Conservation (phyloP, 495 filamentous ascomycete species). For the Annulohypoxylon maeteangense region DNA sequence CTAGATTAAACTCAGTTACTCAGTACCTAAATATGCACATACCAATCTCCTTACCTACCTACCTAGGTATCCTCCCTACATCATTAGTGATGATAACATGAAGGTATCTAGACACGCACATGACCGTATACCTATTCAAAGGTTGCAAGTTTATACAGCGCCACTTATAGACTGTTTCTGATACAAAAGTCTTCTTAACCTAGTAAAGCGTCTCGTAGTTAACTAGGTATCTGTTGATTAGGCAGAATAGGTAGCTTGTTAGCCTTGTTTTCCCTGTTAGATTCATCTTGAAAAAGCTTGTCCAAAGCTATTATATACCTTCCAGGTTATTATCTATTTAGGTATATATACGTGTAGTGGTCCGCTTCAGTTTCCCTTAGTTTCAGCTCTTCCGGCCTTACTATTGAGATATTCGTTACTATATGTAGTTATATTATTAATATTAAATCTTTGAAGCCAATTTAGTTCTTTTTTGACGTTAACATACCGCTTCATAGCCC, state of each 20-base stretch:
- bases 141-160: background rate
- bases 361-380: background rate
- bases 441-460: background rate
- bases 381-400: constrained; percentile 25
- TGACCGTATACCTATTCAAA: background rate
- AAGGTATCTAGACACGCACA: background rate
- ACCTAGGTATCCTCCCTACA: too few relatives aligned
- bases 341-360: too few relatives aligned
- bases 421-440: background rate
- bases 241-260: too few relatives aligned
- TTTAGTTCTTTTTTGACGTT: background rate
- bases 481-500: constrained; percentile 82
- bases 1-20: too few relatives aligned
- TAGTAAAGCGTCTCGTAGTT: background rate
- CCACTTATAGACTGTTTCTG: background rate
- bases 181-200: background rate
- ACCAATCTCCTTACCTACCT: too few relatives aligned
- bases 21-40: too few relatives aligned
- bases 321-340: too few relatives aligned
- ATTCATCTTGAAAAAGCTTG: too few relatives aligned
- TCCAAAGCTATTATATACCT: too few relatives aligned
- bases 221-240: too few relatives aligned
- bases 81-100: too few relatives aligned
- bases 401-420: constrained; percentile 40
- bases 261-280: too few relatives aligned